Percentiles rank a stretch among this genome's conserved stretches.
Conservation (phyloP, 2,329 filamentous ascomycete genomes). For the Xylariomycetidae sp. region DNA sequence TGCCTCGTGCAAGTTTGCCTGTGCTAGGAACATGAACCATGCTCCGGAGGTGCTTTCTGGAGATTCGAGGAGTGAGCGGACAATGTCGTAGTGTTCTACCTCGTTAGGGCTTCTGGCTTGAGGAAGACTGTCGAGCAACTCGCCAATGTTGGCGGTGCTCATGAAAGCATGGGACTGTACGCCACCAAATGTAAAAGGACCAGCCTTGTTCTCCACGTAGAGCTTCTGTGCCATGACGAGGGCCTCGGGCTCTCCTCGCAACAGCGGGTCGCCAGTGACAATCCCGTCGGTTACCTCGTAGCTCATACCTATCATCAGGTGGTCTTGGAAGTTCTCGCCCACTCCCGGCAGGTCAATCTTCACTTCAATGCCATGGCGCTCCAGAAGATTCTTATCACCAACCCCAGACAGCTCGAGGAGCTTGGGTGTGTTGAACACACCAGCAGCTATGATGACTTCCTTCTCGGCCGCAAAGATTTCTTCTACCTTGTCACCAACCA, state of each 20-base stretch:
- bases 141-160: constrained; percentile 8
- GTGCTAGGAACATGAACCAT: constrained; percentile 19
- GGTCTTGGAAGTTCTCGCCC: constrained; percentile 14
- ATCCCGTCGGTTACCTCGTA: constrained; percentile 11
- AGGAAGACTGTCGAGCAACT: constrained; percentile 9
- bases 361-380: constrained; percentile 2
- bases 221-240: constrained; percentile 11
- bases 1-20: constrained; percentile 18
- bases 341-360: constrained; percentile 9
- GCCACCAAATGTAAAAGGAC: constrained; percentile 15
- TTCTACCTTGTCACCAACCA: constrained; percentile 10
- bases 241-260: constrained; percentile 13
- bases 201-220: constrained; percentile 14
- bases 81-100: constrained; percentile 6
- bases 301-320: constrained; percentile 10
- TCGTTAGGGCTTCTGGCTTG: constrained; percentile 2
- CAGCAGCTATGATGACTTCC: constrained; percentile 15
- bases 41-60: constrained; percentile 12
- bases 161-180: constrained; percentile 20
- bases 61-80: constrained; percentile 14
- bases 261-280: constrained; percentile 7
- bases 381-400: constrained; percentile 7
- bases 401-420: constrained; percentile 17
- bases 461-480: constrained; percentile 5
- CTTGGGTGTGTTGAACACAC: constrained; percentile 15